A percentile compares a stretch with the other conserved stretches of the same genome.
Conservation (phyloP, 257 asterid genomes). For the Solanum chmielewskii region DNA sequence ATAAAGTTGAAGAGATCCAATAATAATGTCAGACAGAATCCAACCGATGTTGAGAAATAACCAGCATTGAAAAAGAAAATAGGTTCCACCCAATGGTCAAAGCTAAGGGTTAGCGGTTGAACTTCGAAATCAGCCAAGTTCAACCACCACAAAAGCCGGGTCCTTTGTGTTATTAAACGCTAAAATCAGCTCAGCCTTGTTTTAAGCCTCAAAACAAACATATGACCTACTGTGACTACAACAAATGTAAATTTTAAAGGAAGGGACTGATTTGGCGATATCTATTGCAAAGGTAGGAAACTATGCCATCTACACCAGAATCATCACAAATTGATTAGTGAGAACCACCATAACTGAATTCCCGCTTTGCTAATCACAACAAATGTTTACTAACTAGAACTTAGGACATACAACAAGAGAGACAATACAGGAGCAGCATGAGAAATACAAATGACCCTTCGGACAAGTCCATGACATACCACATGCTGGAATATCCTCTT, state of each 20-base stretch:
- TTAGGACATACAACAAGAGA: not conserved
- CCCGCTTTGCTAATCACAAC: not conserved
- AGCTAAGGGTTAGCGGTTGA: not conserved
- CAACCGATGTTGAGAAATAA: not conserved
- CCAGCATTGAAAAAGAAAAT: not conserved
- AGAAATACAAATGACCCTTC: not conserved
- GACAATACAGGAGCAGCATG: not conserved
- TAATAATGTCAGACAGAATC: not conserved
- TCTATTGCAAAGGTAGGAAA: not conserved
- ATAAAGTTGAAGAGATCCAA: not conserved
- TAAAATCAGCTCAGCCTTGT: not conserved
- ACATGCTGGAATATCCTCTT: slow-evolving; percentile 20
- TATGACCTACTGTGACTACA: not conserved
- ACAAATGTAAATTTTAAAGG: not conserved
- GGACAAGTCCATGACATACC: slow-evolving; percentile 27
- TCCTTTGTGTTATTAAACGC: not conserved
- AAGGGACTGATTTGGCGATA: not conserved
- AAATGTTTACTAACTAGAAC: not conserved
- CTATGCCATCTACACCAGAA: not conserved
- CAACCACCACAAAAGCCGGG: not conserved
- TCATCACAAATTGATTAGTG: not conserved
- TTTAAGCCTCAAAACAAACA: not conserved
- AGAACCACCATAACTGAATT: not conserved
- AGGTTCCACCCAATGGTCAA: not conserved
- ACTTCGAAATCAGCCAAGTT: not conserved